Conservation (phyloP, 352 stramenopile species). For the Aphanomyces cochlioides region DNA sequence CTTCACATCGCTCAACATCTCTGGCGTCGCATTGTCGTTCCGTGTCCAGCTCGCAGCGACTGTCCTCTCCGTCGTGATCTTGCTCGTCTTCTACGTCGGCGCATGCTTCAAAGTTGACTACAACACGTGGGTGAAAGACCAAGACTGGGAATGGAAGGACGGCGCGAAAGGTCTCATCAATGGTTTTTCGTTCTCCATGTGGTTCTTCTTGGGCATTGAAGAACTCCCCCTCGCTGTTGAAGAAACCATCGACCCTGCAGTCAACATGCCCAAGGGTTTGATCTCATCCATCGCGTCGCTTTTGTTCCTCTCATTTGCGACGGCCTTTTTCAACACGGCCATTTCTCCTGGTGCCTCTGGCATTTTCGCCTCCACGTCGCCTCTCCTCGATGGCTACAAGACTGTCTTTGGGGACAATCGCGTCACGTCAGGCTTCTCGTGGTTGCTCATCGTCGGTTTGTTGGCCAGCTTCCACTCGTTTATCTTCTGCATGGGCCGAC, state of each 20-base stretch:
- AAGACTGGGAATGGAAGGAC: slow-evolving; percentile 48
- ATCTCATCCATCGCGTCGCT: slow-evolving; percentile 56
- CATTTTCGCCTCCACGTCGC: slow-evolving; percentile 46
- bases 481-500: slow-evolving; percentile 70
- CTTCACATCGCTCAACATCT: slow-evolving; percentile 58
- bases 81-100: slow-evolving; percentile 63
- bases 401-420: slow-evolving; percentile 66
- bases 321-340: slow-evolving; percentile 62
- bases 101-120: slow-evolving; percentile 59
- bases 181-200: slow-evolving; percentile 61
- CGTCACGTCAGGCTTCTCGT: slow-evolving; percentile 61
- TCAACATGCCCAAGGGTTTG: slow-evolving; percentile 57
- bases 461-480: slow-evolving; percentile 72
- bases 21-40: slow-evolving; percentile 62
- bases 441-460: slow-evolving; percentile 58
- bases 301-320: slow-evolving; percentile 50
- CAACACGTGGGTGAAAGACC: slow-evolving; percentile 44
- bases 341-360: slow-evolving; percentile 48
- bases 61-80: slow-evolving; percentile 49
- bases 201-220: slow-evolving; percentile 71
- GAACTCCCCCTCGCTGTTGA: slow-evolving; percentile 60
- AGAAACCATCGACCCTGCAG: slow-evolving; percentile 57
- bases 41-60: slow-evolving; percentile 56
- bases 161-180: slow-evolving; percentile 51
- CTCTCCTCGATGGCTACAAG: slow-evolving; percentile 56